A percentile compares a stretch with the other conserved stretches of the same genome.
These are phyloP conservation scores for Stephania cephalantha DNA, from an alignment of 164 flowering plant genomes.

Conservation along the genomic window DNA sequence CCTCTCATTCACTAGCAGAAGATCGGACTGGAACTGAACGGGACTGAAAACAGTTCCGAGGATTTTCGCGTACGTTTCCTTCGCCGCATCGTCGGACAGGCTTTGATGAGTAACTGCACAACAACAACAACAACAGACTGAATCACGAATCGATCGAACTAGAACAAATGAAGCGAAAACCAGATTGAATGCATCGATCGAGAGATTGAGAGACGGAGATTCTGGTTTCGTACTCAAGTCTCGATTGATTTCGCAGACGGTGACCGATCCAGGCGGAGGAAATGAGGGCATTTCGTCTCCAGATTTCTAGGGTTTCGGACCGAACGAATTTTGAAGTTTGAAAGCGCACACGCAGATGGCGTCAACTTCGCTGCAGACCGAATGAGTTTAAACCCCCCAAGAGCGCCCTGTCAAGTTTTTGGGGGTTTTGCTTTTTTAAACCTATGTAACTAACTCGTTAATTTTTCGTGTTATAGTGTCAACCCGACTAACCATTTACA, in stretches of 20 bases:
- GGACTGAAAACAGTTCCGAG: slow-evolving; percentile 81
- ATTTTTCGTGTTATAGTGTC: too few species aligned
- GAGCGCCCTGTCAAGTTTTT: too few species aligned
- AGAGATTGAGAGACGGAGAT: slow-evolving; percentile 1
- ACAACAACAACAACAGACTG: neutral
- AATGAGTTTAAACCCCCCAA: neutral
- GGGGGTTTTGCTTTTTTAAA: too few species aligned
- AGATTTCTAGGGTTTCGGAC: slow-evolving; percentile 5
- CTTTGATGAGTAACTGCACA: slow-evolving; percentile 55
- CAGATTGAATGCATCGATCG: neutral
- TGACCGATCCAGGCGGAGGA: slow-evolving; percentile 67
- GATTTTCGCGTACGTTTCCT: slow-evolving; percentile 65
- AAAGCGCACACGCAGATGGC: neutral
- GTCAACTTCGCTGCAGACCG: neutral
- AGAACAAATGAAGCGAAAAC: neutral
- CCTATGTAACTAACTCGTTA: too few species aligned
- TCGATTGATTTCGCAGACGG: slow-evolving; percentile 88
- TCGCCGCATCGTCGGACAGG: slow-evolving; percentile 59
- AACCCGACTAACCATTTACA: too few species aligned
- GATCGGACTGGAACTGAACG: slow-evolving; percentile 53
- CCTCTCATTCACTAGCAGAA: slow-evolving; percentile 15
- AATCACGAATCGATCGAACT: neutral
- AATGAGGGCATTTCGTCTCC: slow-evolving; percentile 53
- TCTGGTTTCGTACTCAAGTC: slow-evolving; percentile 47
- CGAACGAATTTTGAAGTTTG: neutral